Conservation (phyloP, 345 rosid species). For the Moricandia moricandioides region DNA sequence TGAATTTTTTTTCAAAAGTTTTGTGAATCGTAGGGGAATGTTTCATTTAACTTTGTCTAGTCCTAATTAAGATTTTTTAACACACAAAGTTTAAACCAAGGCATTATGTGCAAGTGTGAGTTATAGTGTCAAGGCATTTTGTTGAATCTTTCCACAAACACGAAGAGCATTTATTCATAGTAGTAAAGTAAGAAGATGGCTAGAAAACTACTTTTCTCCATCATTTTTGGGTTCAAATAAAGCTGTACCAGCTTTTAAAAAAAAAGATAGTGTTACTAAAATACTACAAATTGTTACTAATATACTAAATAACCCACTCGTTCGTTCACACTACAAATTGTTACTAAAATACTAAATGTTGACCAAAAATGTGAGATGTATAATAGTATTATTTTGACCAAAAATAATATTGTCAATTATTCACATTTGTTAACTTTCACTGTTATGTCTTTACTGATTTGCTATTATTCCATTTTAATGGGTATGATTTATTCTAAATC, state of each 20-base stretch:
- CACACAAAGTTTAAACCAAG: background rate
- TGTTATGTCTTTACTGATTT: background rate
- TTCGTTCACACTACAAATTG: constrained; percentile 16
- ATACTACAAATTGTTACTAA: too few species aligned
- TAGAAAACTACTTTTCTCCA: constrained; percentile 1
- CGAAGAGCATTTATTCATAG: background rate
- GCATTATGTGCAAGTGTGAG: background rate
- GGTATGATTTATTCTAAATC: background rate
- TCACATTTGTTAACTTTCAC: constrained; percentile 1
- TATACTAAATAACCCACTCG: background rate
- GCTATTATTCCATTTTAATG: background rate
- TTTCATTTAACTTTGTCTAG: too few species aligned
- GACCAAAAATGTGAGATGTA: background rate
- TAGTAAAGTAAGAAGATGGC: background rate
- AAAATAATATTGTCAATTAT: background rate
- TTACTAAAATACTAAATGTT: background rate
- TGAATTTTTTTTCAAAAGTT: too few species aligned
- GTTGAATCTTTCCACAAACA: background rate
- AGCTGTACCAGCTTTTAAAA: background rate
- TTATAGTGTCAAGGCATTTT: background rate
- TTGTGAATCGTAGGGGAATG: too few species aligned
- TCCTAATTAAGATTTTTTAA: background rate
- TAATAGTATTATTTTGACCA: constrained; percentile 6
- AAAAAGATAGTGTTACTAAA: too few species aligned
- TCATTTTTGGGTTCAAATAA: background rate